Base-by-base conservation (phyloP, 2,329 filamentous ascomycete species). In the Colletotrichum somersetense region DNA sequence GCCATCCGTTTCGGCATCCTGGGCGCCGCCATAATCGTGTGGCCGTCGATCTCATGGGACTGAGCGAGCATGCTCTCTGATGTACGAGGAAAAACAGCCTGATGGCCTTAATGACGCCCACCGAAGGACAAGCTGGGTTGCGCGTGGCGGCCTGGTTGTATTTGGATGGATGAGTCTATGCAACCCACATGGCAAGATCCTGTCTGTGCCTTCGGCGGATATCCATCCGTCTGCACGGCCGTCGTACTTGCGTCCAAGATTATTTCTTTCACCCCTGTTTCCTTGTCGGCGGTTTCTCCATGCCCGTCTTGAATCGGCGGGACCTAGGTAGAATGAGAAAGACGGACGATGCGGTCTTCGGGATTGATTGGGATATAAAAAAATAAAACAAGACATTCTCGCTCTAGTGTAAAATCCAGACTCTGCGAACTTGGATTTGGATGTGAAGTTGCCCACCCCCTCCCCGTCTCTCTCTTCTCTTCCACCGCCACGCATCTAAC, bases 1-100 rank as follows among this genome's bases (percentile, higher is more conserved):
- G 79, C 77, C 7, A 75, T 85, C 46, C 78, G 75, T 48, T 81
- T 85, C 67, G 83, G 83, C 48, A 79, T 85, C 65, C 77, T 85
- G 16, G 83, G 83, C n/a, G 81, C 83, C 12, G 80, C 81, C 33
- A 77, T 30, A 8, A 83, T 84, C 52, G 80, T 76, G 81, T 83
- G 71, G 76, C 80, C 77, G 4, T 11, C 61, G n/a, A 20, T 23
- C 18, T 16, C 12, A 16, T 2, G 38, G 33, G 16, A 56, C 2
- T 10, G 33, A 5, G 35, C 8, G 30, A 42, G 18, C 67, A 48
- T 53, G n/a, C 12, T 62, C 4, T 38, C 57, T 5, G 26, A 40
- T 58, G 12, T 74, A 14, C 38, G 11, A 14, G 38, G 12, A 6
- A 35, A 35, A 10, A 35, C 35, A 35, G 10, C 35, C 35, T 35